Evolutionary conservation across 257 asterid genomes (phyloP).

Genomic region (Perilla frutescens): DNA sequence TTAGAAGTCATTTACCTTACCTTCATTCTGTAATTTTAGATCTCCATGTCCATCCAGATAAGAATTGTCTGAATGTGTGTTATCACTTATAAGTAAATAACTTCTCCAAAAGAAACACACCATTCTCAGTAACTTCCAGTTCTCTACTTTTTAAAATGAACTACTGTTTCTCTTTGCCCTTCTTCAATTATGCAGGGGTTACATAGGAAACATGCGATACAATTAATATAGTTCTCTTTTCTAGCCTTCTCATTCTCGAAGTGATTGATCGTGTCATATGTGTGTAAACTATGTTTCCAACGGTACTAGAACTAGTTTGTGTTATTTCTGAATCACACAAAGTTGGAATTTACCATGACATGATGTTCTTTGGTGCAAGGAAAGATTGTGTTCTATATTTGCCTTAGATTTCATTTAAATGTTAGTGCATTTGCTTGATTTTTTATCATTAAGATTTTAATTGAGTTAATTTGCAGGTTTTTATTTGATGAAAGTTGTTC

Average conservation of each 20-base stretch:
- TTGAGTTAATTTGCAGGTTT: constrained; percentile 58
- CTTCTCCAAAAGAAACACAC: not conserved
- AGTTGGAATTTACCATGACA: too few relatives aligned
- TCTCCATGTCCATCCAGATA: constrained; percentile 8
- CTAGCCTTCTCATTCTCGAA: not conserved
- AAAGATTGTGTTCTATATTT: constrained; percentile 6
- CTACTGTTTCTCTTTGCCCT: not conserved
- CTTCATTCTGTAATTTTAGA: not conserved
- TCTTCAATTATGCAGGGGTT: not conserved
- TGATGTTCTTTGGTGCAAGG: not conserved
- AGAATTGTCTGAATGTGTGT: not conserved
- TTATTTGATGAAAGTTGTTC: constrained; percentile 80
- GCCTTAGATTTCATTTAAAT: constrained; percentile 2
- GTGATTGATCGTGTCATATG: not conserved
- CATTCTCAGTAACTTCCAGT: not conserved
- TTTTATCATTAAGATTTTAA: constrained; percentile 21
- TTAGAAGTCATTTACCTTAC: not conserved
- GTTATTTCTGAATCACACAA: constrained; percentile 36
- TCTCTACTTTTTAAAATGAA: not conserved
- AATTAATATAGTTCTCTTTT: not conserved
- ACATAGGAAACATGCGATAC: too few relatives aligned
- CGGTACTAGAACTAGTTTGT: constrained; percentile 40
- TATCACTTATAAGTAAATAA: not conserved
- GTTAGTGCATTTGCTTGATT: constrained; percentile 23
- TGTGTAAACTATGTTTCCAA: not conserved